Percentiles rank a stretch among this genome's conserved stretches.
Evolutionary conservation across 2,329 filamentous ascomycete genomes (phyloP).

Genomic region (Metarhizium robertsii): DNA sequence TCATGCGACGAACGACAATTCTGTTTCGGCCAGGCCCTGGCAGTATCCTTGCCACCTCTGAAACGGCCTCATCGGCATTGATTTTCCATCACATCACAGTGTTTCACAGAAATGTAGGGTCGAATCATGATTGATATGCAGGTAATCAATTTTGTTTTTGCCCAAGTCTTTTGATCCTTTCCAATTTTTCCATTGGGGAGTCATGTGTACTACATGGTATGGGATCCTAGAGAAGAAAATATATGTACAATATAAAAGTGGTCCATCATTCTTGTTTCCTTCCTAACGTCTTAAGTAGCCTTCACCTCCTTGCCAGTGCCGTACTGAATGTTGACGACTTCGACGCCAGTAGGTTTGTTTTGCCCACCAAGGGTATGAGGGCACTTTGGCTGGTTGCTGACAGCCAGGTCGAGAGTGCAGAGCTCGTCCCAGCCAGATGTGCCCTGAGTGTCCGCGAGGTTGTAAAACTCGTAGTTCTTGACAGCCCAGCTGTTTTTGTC

Average conservation of each 20-base stretch:
- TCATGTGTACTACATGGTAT: not conserved
- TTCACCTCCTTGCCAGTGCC: conserved; percentile 32
- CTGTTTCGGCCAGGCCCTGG: no score
- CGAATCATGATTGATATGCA: not conserved
- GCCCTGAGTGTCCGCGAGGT: no score
- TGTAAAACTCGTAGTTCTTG: conserved; percentile 41
- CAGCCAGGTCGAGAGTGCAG: conserved; percentile 37
- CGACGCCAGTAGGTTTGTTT: no score
- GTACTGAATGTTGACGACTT: conserved; percentile 44
- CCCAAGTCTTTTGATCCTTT: no score
- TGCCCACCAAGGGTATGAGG: conserved; percentile 37
- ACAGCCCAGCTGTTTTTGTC: conserved; percentile 42
- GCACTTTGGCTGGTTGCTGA: conserved; percentile 43
- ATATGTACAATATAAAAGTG: conserved; percentile 3
- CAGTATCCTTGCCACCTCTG: no score
- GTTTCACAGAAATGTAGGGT: not conserved
- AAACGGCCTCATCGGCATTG: no score
- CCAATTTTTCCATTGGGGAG: no score
- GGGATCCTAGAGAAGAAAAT: not conserved
- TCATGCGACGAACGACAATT: no score
- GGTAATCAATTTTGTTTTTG: no score
- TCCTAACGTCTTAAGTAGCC: conserved; percentile 11
- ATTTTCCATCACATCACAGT: not conserved
- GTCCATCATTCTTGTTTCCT: not conserved
- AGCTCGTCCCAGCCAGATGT: conserved; percentile 41